phyloP scores from a whole-genome alignment of 495 filamentous ascomycete species.

The Penicillium arizonense region DNA sequence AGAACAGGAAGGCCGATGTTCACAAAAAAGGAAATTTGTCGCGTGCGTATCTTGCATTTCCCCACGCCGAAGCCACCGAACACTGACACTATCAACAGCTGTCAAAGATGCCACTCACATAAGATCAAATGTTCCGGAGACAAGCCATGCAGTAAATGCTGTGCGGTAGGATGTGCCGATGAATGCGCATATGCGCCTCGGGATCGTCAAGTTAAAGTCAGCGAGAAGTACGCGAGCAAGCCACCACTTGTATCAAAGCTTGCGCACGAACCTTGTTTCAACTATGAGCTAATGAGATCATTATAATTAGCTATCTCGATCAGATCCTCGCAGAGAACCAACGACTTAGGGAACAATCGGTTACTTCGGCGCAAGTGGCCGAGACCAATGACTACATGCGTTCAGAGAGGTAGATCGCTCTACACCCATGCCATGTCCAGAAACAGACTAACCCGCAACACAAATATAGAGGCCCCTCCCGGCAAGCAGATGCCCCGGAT shows the following conservation, averaged over 20 bases:
- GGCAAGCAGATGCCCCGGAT: conserved; percentile 25
- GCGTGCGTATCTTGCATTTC: conserved; percentile 23
- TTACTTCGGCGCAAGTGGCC: conserved; percentile 29
- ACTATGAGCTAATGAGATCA: conserved; percentile 1
- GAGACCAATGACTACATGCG: conserved; percentile 20
- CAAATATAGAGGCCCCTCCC: conserved; percentile 18
- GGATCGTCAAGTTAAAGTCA: conserved; percentile 45
- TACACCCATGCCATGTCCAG: not conserved
- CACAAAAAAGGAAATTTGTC: conserved; percentile 38
- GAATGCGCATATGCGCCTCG: conserved; percentile 39
- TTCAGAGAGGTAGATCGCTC: conserved; percentile 13
- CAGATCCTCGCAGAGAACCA: conserved; percentile 38
- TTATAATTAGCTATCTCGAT: conserved; percentile 31
- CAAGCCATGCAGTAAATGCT: conserved; percentile 41
- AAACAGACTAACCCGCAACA: not conserved
- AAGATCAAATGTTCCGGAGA: conserved; percentile 49
- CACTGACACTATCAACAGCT: conserved; percentile 24
- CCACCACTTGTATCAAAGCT: not conserved
- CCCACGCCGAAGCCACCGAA: not conserved
- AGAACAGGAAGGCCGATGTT: conserved; percentile 10
- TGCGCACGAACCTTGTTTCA: not conserved
- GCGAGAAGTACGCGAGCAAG: conserved; percentile 36
- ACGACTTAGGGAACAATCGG: conserved; percentile 37
- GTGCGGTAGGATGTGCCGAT: conserved; percentile 33
- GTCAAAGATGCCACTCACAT: conserved; percentile 44